Base-by-base conservation (phyloP, 495 filamentous ascomycete genomes). In the Coniosporium apollinis region DNA sequence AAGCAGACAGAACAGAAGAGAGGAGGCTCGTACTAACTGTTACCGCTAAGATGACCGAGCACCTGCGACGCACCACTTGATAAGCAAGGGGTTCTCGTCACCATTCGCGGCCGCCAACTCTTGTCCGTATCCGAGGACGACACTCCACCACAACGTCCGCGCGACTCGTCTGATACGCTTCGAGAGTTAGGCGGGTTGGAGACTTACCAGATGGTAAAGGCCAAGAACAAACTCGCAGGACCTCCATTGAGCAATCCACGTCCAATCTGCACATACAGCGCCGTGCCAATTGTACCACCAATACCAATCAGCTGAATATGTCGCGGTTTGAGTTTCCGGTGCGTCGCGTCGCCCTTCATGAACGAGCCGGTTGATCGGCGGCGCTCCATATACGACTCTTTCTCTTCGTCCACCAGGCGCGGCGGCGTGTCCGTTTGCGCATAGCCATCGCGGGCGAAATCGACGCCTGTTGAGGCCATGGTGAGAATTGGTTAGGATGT, bases 201-300 rank as follows among this genome's bases (percentile, higher is more conserved):
- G n/a, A 70, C 85, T 72, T 70, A 93, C 87, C 79, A 74, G 40
- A 82, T 59, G 0, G 73, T 67, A 48, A 84, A 86, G 10, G 77
- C 82, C 22, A 89, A 52, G 45, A 87, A 82, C 39, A 87, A 55
- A 43, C 72, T 80, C 2, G 49, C 82, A 14, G 82, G 82, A 0
- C 82, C 82, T 28, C 81, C 82, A 21, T 79, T 60, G 16, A 78
- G 57, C 33, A 85, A 47, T 1, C 67, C 68, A 15, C 56, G 59
- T 13, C 81, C 82, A 36, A 89, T 84, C 42, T 76, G 70, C 17
- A 84, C 74, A 54, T 74, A 84, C 8, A 84, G 58, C 2, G 69
- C 79, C n/a, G 80, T 84, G n/a, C 80, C 79, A 48, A 83, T 84
- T 22, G 72, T 74, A 22, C 79, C 79, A 24, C 79, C 79, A 44